Percentiles rank a stretch among this genome's conserved stretches.
Evolutionary conservation across 495 filamentous ascomycete genomes (phyloP).

Genomic region (Neurospora pannonica): DNA sequence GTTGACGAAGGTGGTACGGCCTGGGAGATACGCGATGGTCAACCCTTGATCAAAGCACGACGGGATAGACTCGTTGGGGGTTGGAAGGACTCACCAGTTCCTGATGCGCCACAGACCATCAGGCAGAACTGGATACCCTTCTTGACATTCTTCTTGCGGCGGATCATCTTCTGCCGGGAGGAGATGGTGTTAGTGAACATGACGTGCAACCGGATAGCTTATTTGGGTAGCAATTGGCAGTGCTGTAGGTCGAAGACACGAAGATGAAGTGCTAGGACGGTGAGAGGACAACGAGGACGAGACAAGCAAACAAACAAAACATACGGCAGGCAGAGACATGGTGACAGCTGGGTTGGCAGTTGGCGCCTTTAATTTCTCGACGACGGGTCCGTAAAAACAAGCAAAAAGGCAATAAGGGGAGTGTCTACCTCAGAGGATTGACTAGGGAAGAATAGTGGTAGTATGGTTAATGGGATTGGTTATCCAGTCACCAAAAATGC

Average conservation of each 20-base stretch:
- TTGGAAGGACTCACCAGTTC: conserved; percentile 64
- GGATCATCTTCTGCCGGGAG: conserved; percentile 71
- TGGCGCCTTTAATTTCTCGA: neutral
- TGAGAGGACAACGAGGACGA: conserved; percentile 1
- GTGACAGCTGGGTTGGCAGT: conserved; percentile 12
- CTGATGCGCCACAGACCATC: conserved; percentile 99
- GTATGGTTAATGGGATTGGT: conserved; percentile 13
- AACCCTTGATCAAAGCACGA: conserved; percentile 1
- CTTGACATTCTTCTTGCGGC: conserved; percentile 99
- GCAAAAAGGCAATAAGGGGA: conserved; percentile 8
- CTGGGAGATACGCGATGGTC: conserved; percentile 37
- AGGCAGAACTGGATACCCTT: conserved; percentile 99
- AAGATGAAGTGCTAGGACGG: neutral
- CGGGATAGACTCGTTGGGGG: neutral
- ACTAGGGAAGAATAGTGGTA: conserved; percentile 8
- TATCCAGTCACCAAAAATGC: conserved; percentile 21
- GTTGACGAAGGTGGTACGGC: conserved; percentile 97
- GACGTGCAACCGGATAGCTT: conserved; percentile 4
- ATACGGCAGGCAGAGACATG: conserved; percentile 32
- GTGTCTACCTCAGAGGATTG: conserved; percentile 9
- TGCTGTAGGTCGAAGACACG: neutral
- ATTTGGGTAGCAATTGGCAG: conserved; percentile 8
- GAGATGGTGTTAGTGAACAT: conserved; percentile 24
- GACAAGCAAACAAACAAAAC: conserved; percentile 14
- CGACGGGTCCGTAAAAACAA: neutral